A percentile compares a stretch with the other conserved stretches of the same genome.
Evolutionary conservation across 257 asterid species (phyloP).

Genomic region (Solanum okadae): DNA sequence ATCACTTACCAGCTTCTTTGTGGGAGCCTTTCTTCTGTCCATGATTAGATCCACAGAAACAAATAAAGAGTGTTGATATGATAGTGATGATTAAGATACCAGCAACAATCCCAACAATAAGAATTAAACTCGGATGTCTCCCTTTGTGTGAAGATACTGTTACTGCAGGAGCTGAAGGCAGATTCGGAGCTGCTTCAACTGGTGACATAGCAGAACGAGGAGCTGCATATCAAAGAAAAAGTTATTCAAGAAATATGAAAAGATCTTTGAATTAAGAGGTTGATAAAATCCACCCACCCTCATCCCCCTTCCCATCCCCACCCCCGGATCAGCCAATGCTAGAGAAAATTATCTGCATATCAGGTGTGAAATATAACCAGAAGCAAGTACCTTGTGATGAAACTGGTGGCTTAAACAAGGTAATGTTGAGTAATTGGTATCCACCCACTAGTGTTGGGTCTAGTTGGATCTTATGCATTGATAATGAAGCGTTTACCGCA

Average conservation of each 20-base stretch:
- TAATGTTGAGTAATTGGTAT: slow-evolving; percentile 69
- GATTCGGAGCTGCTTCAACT: slow-evolving; percentile 27
- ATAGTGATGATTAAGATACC: slow-evolving; percentile 44
- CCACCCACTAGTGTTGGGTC: slow-evolving; percentile 77
- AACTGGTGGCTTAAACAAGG: slow-evolving; percentile 65
- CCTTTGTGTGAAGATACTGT: slow-evolving; percentile 29
- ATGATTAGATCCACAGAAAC: slow-evolving; percentile 45
- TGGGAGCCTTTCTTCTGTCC: slow-evolving; percentile 35
- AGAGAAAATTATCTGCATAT: not conserved
- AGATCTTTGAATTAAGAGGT: not conserved
- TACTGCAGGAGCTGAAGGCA: slow-evolving; percentile 50
- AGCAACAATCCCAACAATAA: slow-evolving; percentile 68
- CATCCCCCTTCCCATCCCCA: not conserved
- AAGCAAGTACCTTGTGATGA: slow-evolving; percentile 54
- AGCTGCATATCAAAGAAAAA: slow-evolving; percentile 37
- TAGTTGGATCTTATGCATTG: slow-evolving; percentile 49
- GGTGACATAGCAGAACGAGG: slow-evolving; percentile 60
- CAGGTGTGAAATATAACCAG: not conserved
- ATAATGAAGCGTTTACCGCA: slow-evolving; percentile 53
- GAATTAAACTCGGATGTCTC: slow-evolving; percentile 43
- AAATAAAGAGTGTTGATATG: slow-evolving; percentile 42
- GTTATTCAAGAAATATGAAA: not conserved
- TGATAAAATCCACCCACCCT: not conserved
- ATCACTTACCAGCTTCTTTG: slow-evolving; percentile 50
- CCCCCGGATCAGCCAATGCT: not conserved